A percentile compares a stretch with the other conserved stretches of the same genome.
phyloP scores from a whole-genome alignment of 192 early-diverging fungal species.

The Rhizoclosmatium globosum region DNA sequence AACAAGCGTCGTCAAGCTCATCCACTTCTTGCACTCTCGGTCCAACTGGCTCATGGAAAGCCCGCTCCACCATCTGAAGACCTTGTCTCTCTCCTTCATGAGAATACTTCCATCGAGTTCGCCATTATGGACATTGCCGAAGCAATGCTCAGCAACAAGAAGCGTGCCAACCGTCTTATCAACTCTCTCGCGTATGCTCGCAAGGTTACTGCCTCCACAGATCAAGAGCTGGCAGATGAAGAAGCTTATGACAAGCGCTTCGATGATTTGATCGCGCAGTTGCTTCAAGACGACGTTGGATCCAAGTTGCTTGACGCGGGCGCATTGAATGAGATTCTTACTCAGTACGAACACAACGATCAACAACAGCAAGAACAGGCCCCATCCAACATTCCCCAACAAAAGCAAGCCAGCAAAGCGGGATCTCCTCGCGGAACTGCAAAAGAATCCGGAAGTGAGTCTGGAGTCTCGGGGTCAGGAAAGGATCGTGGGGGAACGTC shows the following conservation, averaged over 20 bases:
- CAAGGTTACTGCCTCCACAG: neutral
- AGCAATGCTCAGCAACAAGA: neutral
- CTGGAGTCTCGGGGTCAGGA: too few relatives aligned
- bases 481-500: too few relatives aligned
- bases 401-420: neutral
- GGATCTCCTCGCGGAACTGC: neutral
- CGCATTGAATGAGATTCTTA: constrained; percentile 7
- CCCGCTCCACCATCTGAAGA: neutral
- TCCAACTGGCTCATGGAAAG: neutral
- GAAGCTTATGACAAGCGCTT: neutral
- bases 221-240: neutral
- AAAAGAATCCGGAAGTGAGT: too few relatives aligned
- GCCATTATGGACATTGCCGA: neutral
- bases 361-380: neutral
- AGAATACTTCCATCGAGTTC: neutral
- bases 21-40: neutral
- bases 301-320: neutral
- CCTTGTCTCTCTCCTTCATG: neutral
- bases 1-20: neutral
- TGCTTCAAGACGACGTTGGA: neutral
- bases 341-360: neutral
- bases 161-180: neutral
- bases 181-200: neutral
- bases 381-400: neutral
- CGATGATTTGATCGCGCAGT: neutral